Conservation (phyloP, 208 protist species). For the Porcisia deanei region DNA sequence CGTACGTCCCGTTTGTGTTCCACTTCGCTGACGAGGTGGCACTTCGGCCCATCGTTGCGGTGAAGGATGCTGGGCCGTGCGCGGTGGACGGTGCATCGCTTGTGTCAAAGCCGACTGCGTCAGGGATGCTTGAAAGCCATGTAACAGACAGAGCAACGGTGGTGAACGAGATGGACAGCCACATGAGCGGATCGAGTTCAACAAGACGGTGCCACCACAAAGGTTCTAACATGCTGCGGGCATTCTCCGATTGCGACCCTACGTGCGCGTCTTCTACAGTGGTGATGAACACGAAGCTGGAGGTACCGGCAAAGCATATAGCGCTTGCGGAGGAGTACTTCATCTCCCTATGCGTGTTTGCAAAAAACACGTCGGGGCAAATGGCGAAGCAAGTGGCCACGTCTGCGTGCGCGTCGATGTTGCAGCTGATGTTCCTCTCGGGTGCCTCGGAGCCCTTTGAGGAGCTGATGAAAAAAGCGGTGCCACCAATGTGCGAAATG, state of each 20-base stretch:
- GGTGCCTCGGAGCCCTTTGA: constrained; percentile 42
- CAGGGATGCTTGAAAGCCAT: background rate
- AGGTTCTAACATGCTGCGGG: background rate
- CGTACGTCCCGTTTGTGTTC: constrained; percentile 82
- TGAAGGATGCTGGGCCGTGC: constrained; percentile 62
- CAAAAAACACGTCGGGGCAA: constrained; percentile 59
- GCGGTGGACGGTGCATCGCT: constrained; percentile 31
- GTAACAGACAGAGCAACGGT: background rate
- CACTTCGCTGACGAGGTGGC: constrained; percentile 71
- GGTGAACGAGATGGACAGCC: background rate
- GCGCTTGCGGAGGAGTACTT: constrained; percentile 77
- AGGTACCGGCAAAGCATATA: constrained; percentile 47
- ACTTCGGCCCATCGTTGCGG: constrained; percentile 44
- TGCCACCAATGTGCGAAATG: constrained; percentile 85
- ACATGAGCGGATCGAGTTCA: constrained; percentile 1
- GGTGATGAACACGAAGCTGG: constrained; percentile 43
- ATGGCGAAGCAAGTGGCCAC: constrained; percentile 84
- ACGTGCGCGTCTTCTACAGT: constrained; percentile 8
- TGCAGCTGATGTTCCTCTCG: constrained; percentile 72
- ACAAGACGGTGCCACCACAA: constrained; percentile 4
- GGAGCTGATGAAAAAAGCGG: constrained; percentile 45
- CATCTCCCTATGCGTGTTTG: constrained; percentile 60
- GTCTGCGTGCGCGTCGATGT: constrained; percentile 76
- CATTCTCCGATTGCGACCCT: background rate
- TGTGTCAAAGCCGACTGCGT: constrained; percentile 9